These are phyloP conservation scores for Capsaspora owczarzaki DNA, from an alignment of 78 protist genomes.

Conservation along the genomic window DNA sequence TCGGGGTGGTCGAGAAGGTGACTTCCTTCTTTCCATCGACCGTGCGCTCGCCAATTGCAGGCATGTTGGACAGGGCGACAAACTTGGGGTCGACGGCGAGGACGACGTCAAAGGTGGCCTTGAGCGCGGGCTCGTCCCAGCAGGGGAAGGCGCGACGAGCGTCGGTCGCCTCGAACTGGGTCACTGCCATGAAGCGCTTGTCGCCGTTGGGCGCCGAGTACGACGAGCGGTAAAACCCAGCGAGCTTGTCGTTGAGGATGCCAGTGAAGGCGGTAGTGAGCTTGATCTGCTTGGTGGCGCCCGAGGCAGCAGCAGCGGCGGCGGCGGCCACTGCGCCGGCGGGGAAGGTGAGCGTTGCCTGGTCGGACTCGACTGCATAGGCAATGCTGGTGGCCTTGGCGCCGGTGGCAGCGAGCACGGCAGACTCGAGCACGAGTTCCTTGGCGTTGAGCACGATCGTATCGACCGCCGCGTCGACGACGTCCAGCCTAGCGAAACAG, in stretches of 20 bases:
- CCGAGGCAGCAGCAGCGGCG: no score
- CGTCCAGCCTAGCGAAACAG: neutral
- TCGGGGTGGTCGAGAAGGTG: neutral
- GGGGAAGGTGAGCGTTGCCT: neutral
- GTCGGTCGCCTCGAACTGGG: slow-evolving; percentile 88
- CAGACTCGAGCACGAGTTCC: slow-evolving; percentile 5
- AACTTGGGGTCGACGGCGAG: neutral
- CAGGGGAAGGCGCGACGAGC: slow-evolving; percentile 79
- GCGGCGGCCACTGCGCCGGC: neutral
- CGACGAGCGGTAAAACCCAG: slow-evolving; percentile 58
- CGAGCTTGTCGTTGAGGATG: slow-evolving; percentile 47
- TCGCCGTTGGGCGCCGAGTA: no score
- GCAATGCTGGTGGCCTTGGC: no score
- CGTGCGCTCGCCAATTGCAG: neutral
- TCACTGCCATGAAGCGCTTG: slow-evolving; percentile 39
- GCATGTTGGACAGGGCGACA: slow-evolving; percentile 24
- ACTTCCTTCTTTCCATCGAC: neutral
- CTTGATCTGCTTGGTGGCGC: neutral
- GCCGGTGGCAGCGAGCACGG: neutral
- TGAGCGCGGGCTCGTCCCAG: slow-evolving; percentile 77
- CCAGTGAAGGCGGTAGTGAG: slow-evolving; percentile 36
- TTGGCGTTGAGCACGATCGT: slow-evolving; percentile 3
- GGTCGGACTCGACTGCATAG: no score
- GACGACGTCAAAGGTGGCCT: slow-evolving; percentile 60
- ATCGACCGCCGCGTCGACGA: neutral